Base-by-base conservation (phyloP, 306 rosid species). In the Prosopis cineraria region DNA sequence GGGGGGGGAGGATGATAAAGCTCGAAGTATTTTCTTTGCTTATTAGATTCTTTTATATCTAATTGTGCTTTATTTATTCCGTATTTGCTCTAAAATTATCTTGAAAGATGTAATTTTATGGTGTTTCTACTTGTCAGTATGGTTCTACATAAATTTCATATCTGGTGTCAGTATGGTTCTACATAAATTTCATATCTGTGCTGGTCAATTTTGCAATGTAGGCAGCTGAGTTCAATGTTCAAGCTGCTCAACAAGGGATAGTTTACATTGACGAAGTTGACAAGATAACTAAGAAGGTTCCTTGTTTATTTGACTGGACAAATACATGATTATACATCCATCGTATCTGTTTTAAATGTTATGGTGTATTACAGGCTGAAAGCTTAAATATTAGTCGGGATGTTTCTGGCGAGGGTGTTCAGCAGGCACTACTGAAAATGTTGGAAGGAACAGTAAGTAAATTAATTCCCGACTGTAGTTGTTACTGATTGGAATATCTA, bases 391-490 rank as follows among this genome's bases (percentile, higher is more conserved):
- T 92, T 79, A 94, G 97, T 82, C 90, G 98, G 78, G 98, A 92
- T 84, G 98, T 94, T 80, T 94, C 98, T 40, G 98, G 98, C 3
- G 98, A 94, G 87, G 98, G 97, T 52, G 97, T 92, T 86, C 98
- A 94, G 82, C 98, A 94, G 88, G 98, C 98, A 74, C 79, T 94
- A 79, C 82, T 94, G 75, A 94, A 94, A 88, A 94, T 94, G 97
- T 94, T 94, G 9, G 98, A 94, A 88, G 98, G 97, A 94, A 94
- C 97, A 50, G 98, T 92, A 85, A 94, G 98, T 87, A 69, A 59
- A 69, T 67, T 17, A 73, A 27, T 78, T 56, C 62, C 56, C 52
- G 63, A 50, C 31, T 75, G 44, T 40, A 47, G 30, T 63, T 45
- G 52, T 74, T 74, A 64, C 76, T 71, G 53, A 58, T 48, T 37